phyloP scores from a whole-genome alignment of 2,329 filamentous ascomycete genomes.

The Verticillium klebahnii region DNA sequence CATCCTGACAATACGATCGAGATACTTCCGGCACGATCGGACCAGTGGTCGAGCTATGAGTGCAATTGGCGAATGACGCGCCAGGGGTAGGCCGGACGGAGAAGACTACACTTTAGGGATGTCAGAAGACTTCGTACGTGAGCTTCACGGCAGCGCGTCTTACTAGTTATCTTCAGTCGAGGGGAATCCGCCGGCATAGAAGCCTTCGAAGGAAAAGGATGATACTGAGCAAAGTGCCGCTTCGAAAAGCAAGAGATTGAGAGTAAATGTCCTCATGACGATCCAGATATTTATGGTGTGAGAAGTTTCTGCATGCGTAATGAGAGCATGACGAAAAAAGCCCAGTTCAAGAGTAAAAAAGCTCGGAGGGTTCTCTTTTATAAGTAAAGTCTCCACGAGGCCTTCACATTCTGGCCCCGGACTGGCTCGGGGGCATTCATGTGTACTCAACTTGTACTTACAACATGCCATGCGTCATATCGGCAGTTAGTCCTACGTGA shows the following conservation, averaged over 20 bases:
- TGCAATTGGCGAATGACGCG: constrained; percentile 8
- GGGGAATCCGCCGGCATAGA: constrained; percentile 5
- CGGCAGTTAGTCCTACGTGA: too few relatives aligned
- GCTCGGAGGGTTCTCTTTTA: too few relatives aligned
- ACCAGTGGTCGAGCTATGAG: constrained; percentile 3
- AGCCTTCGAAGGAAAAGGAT: constrained; percentile 3
- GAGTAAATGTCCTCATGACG: background rate
- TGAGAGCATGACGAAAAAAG: too few relatives aligned
- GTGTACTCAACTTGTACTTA: too few relatives aligned
- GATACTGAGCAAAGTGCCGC: background rate
- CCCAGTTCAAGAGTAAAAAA: too few relatives aligned
- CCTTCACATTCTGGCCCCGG: too few relatives aligned
- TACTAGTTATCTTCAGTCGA: constrained; percentile 6
- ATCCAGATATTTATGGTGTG: too few relatives aligned
- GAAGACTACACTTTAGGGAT: constrained; percentile 2
- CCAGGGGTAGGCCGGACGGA: constrained; percentile 3
- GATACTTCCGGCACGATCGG: constrained; percentile 6
- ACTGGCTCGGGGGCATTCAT: too few relatives aligned
- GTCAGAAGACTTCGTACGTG: background rate
- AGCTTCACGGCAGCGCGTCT: background rate
- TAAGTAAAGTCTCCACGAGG: too few relatives aligned
- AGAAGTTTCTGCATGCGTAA: too few relatives aligned
- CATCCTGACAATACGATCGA: constrained; percentile 1
- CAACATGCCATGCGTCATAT: too few relatives aligned
- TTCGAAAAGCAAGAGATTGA: background rate